Evolutionary conservation across 148 eudicot genomes (phyloP).

Genomic region (Spergularia bocconei): DNA sequence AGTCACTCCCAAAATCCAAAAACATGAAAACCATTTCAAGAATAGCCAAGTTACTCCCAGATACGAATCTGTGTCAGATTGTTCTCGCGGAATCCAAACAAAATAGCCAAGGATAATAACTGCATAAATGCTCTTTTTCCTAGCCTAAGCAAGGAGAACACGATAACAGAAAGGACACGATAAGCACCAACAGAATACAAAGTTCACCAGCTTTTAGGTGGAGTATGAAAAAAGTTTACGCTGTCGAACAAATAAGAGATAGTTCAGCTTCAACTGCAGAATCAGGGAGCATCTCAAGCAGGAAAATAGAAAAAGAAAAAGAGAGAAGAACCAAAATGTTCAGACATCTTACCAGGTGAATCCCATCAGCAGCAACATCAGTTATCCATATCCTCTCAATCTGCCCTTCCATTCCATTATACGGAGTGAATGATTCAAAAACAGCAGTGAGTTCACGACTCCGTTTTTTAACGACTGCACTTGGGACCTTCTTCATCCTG

Average conservation of each 20-base stretch:
- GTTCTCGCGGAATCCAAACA: no score
- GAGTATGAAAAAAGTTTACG: no score
- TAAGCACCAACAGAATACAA: background rate
- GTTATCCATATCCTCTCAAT: conserved; percentile 86
- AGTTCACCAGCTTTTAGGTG: no score
- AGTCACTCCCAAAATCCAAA: no score
- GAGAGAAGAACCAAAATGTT: background rate
- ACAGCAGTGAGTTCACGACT: conserved; percentile 89
- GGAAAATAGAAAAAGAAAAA: background rate
- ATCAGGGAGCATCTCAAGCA: background rate
- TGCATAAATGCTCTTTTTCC: no score
- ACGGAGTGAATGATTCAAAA: conserved; percentile 88
- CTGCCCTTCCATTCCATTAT: conserved; percentile 82
- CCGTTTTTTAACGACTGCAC: conserved; percentile 79
- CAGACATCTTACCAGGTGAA: conserved; percentile 64
- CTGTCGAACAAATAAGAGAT: background rate
- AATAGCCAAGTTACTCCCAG: no score
- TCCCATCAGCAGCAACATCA: conserved; percentile 85
- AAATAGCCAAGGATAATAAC: no score
- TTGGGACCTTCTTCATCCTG: conserved; percentile 95
- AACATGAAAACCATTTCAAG: no score
- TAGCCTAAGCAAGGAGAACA: no score
- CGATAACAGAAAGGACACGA: background rate
- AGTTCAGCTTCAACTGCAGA: background rate
- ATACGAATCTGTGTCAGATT: no score